These are phyloP conservation scores for Scenedesmus sp. DNA, from an alignment of 163 green algal species.

Conservation along the genomic window DNA sequence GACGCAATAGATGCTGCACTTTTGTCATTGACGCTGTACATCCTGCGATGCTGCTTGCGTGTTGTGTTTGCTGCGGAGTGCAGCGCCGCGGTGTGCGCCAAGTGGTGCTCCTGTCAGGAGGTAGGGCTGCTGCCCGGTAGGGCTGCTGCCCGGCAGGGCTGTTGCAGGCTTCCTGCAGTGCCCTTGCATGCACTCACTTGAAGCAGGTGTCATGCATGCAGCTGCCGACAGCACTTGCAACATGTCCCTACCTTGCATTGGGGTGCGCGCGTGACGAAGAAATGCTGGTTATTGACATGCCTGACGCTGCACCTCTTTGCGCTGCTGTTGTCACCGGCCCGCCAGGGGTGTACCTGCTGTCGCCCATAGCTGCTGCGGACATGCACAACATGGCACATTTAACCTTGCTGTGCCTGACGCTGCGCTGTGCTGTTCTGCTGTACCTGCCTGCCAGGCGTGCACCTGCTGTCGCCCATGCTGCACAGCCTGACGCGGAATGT, in stretches of 20 bases:
- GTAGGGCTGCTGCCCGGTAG: conserved; percentile 29
- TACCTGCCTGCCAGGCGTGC: conserved; percentile 67
- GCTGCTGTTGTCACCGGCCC: too few relatives aligned
- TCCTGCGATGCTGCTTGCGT: neutral
- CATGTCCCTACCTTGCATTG: too few relatives aligned
- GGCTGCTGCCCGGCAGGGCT: neutral
- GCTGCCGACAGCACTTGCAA: too few relatives aligned
- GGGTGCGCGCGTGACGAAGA: too few relatives aligned
- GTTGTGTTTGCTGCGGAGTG: neutral
- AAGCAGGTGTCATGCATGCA: too few relatives aligned
- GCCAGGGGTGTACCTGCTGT: too few relatives aligned
- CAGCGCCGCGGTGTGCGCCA: conserved; percentile 61
- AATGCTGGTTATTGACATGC: too few relatives aligned
- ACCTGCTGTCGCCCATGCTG: conserved; percentile 80
- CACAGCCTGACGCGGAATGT: conserved; percentile 78
- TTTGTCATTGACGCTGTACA: neutral
- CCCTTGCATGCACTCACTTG: too few relatives aligned
- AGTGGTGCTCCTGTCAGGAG: conserved; percentile 63
- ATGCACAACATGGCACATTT: too few relatives aligned
- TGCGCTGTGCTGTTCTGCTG: neutral
- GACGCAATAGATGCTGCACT: neutral
- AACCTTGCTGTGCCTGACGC: too few relatives aligned
- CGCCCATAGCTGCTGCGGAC: too few relatives aligned
- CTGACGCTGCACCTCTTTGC: too few relatives aligned
- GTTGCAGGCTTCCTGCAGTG: neutral